Base-by-base conservation (phyloP, 805 yeast species). In the Wickerhamiella cacticola region DNA sequence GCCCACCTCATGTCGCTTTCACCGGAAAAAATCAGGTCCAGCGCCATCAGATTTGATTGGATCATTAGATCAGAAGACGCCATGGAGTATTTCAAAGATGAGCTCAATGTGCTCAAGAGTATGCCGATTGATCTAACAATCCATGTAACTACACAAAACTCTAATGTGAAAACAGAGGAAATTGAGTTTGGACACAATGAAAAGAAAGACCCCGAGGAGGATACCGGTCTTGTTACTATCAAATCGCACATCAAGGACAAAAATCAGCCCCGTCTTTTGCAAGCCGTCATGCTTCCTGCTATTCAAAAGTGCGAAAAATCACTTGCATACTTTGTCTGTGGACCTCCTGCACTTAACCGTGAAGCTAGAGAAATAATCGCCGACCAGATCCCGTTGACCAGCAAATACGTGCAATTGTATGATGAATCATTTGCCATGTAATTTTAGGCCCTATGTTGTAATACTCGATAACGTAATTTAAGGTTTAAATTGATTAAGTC, bases 1-100 rank as follows among this genome's bases (percentile, higher is more conserved):
- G 63, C 75, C 3, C 67, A 73, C 16, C 10, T 48, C n/a, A 4
- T n/a, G 16, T 21, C 45, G 12, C 12, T 43, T 23, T 1, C 15
- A 2, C 16, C 15, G 9, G 48, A 16, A 2, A 5, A 21, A 3
- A 24, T 29, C 39, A 10, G 21, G 2, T 16, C 21, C 19, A 31
- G 25, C 5, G 22, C 13, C 12, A 35, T 48, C 15, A n/a, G 23
- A 6, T n/a, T 48, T 19, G 43, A 48, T 40, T 48, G 50, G 50
- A 24, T 36, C 7, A 34, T 48, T 31, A 8, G 41, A 5, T 23
- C 36, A 16, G 26, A 15, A 18, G 23, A 24, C 22, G 23, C 25
- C 5, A 19, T 46, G 18, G 23, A 26, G 7, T 46, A 41, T 43
- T 48, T 41, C 26, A 26, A 29, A 15, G 13, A 21, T 3, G 50